phyloP scores from a whole-genome alignment of 2,329 filamentous ascomycete species.

The Pseudocercospora cruenta region DNA sequence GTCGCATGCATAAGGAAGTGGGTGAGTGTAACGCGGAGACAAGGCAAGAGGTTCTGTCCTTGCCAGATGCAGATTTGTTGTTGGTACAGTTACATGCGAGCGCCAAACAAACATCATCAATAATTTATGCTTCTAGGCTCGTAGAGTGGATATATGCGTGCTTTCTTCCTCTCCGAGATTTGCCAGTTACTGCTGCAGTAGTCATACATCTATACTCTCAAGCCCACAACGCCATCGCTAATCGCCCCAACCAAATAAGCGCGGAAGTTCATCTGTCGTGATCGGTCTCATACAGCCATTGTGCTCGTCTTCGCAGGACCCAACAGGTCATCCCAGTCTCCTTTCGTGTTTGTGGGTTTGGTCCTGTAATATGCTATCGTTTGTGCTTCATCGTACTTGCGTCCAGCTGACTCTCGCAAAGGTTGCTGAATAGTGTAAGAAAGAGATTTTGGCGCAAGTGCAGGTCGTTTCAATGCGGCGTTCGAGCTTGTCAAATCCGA shows the following conservation, averaged over 20 bases:
- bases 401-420: conserved; percentile 20
- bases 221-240: conserved; percentile 14
- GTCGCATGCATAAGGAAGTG: background rate
- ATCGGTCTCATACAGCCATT: conserved; percentile 14
- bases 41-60: background rate
- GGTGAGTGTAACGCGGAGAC: background rate
- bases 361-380: conserved; percentile 18
- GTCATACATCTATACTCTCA: conserved; percentile 4
- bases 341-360: conserved; percentile 16
- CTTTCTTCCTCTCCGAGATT: background rate
- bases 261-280: background rate
- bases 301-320: conserved; percentile 17
- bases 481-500: conserved; percentile 12
- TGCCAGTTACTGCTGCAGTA: background rate
- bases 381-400: conserved; percentile 22
- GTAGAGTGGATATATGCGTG: background rate
- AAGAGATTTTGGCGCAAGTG: conserved; percentile 5
- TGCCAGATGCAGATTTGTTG: background rate
- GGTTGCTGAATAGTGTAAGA: conserved; percentile 22
- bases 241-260: background rate
- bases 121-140: background rate
- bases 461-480: conserved; percentile 3
- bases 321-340: conserved; percentile 22
- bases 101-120: background rate
- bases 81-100: background rate